Conservation (phyloP, 1,139 yeast species). For the Eremothecium cymbalariae region DNA sequence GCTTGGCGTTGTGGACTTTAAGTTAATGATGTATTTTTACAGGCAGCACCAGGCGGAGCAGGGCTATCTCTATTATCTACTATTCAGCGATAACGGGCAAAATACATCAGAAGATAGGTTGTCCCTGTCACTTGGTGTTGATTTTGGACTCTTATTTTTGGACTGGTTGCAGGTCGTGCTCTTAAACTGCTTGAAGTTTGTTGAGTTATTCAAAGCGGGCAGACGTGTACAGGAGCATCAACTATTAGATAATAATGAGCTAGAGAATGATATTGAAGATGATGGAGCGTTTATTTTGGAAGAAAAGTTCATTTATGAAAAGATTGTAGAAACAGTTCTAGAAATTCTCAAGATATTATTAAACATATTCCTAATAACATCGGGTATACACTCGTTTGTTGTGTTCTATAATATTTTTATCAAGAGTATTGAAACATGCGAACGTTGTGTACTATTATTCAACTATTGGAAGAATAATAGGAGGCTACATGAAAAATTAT, state of each 20-base stretch:
- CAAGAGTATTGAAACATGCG: slow-evolving; percentile 43
- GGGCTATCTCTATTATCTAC: slow-evolving; percentile 42
- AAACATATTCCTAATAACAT: slow-evolving; percentile 47
- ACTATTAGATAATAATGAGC: slow-evolving; percentile 7
- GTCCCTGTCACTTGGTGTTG: slow-evolving; percentile 67
- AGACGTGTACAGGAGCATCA: slow-evolving; percentile 1
- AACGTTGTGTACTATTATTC: slow-evolving; percentile 45
- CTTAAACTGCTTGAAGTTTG: slow-evolving; percentile 42
- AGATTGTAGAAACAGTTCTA: slow-evolving; percentile 48
- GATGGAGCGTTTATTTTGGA: slow-evolving; percentile 48
- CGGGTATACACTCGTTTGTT: slow-evolving; percentile 53
- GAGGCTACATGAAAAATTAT: slow-evolving; percentile 56
- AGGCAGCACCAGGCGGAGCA: slow-evolving; percentile 5
- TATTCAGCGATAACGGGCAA: too few species aligned
- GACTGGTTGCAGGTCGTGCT: slow-evolving; percentile 36
- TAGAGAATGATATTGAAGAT: slow-evolving; percentile 20
- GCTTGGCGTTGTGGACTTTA: slow-evolving; percentile 44
- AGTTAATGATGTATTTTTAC: slow-evolving; percentile 48
- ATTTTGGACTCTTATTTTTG: slow-evolving; percentile 58
- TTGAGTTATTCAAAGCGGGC: slow-evolving; percentile 40
- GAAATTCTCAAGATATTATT: slow-evolving; percentile 39
- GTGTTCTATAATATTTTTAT: slow-evolving; percentile 60
- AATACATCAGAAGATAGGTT: too few species aligned
- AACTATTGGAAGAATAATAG: slow-evolving; percentile 55
- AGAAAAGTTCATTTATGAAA: slow-evolving; percentile 52